Evolutionary conservation across 140 eudicot species (phyloP).

Genomic region (Bidens hawaiensis): DNA sequence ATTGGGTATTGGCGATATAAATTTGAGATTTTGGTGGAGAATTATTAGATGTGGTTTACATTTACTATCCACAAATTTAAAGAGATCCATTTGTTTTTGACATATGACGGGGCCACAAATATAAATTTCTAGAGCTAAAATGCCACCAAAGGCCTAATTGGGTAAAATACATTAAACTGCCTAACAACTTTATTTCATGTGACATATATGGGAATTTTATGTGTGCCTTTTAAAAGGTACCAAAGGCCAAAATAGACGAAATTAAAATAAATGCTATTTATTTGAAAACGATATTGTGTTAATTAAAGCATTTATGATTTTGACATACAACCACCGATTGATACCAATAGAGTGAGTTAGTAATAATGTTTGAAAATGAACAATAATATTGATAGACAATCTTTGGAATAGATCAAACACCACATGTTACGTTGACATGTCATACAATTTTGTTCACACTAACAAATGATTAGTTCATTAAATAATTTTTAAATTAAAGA

Average conservation of each 20-base stretch:
- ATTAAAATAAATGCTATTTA: too few species aligned
- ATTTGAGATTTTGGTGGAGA: constrained; percentile 23
- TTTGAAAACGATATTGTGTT: constrained; percentile 6
- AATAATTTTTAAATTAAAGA: too few species aligned
- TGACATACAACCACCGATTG: constrained; percentile 17
- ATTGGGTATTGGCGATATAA: not conserved
- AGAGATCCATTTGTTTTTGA: not conserved
- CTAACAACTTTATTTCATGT: not conserved
- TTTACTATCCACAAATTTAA: constrained; percentile 6
- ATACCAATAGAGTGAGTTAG: not conserved
- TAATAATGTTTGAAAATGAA: not conserved
- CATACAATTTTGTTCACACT: not conserved
- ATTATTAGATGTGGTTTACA: constrained; percentile 23
- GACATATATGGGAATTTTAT: not conserved
- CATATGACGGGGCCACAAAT: not conserved
- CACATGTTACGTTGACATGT: not conserved
- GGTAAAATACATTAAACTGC: not conserved
- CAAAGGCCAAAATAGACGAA: too few species aligned
- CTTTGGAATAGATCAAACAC: not conserved
- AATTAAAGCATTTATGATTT: constrained; percentile 15
- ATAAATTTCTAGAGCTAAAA: not conserved
- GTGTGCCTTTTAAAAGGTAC: too few species aligned
- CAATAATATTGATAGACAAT: not conserved
- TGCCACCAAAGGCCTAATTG: not conserved
- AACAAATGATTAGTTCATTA: not conserved